Base-by-base conservation (phyloP, 2,329 filamentous ascomycete genomes). In the Colletotrichum cordylinicola region DNA sequence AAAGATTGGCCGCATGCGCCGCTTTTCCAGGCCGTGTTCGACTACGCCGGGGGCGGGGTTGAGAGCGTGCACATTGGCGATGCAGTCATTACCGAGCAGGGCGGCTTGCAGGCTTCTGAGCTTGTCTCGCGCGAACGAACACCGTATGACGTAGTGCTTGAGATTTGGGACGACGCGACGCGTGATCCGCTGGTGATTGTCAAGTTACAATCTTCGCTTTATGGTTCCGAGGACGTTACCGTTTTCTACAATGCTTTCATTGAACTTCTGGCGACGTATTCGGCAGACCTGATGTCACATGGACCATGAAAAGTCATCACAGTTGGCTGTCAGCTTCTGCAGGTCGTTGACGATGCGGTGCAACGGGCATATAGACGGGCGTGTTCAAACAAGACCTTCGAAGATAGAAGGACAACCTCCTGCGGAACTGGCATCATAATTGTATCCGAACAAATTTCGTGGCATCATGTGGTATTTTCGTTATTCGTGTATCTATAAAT, bases 91-190 rank as follows among this genome's bases (percentile, higher is more conserved):
- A 70, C 68, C 5, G 58, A 70, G 21, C 27, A 35, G 12, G 58
- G 58, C 58, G 58, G 29, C 7, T 33, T 62, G 58, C 58, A 21
- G 58, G 58, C 58, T 37, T 55, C 58, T 21, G 16, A 52, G 68
- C 58, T 52, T 35, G 58, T 62, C 8, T 31, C 60, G n/a, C 68
- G 68, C 37, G 68, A 70, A 35, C 58, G 68, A 27, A 70, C 68
- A 31, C 68, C 68, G 29, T 64, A 70, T n/a, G 68, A 70, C 6
- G 68, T 70, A 39, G 68, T 70, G 29, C 68, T 70, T 10, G 68
- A 70, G 21, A 65, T 70, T 4, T 70, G 58, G 58, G 68, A 65
- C 31, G 68, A 70, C 12, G 6, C 58, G 15, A 8, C 39, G 9
- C 39, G 39, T n/a, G 68, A 70, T 24, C 68, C 68, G 13, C 39